phyloP scores from a whole-genome alignment of 2,329 filamentous ascomycete genomes.

The Drechslera avenae region DNA sequence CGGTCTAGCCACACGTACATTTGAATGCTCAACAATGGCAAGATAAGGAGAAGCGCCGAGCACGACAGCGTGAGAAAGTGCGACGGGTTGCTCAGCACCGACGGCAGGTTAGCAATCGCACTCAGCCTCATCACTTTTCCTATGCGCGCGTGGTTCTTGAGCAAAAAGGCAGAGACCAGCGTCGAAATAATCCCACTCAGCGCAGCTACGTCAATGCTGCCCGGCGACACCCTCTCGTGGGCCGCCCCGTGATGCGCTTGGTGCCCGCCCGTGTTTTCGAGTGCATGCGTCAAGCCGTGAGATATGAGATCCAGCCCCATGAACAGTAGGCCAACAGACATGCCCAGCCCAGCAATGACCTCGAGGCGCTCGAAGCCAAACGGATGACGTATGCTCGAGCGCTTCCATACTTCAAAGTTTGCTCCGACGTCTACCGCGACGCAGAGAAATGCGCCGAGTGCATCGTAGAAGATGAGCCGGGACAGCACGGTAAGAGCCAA shows the following conservation, averaged over 20 bases:
- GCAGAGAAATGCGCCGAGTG: constrained; percentile 87
- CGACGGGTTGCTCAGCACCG: constrained; percentile 89
- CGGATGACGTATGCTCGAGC: constrained; percentile 88
- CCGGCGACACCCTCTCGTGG: constrained; percentile 71
- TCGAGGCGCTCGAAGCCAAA: constrained; percentile 92
- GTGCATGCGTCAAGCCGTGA: constrained; percentile 89
- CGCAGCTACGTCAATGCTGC: constrained; percentile 80
- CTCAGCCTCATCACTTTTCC: constrained; percentile 88
- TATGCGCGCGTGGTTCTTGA: constrained; percentile 91
- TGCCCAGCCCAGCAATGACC: constrained; percentile 91
- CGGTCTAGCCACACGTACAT: constrained; percentile 85
- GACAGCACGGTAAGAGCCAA: constrained; percentile 90
- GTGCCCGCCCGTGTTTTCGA: constrained; percentile 75
- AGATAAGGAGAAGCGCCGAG: constrained; percentile 76
- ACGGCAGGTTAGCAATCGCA: constrained; percentile 80
- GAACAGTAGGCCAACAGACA: constrained; percentile 96
- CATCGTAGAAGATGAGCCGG: constrained; percentile 93
- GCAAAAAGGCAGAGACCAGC: constrained; percentile 80
- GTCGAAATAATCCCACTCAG: constrained; percentile 82
- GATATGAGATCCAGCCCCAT: constrained; percentile 95
- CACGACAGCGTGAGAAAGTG: constrained; percentile 93
- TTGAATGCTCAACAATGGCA: constrained; percentile 81
- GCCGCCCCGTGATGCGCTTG: constrained; percentile 71
- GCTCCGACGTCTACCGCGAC: constrained; percentile 90
- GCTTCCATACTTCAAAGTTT: constrained; percentile 97